Percentiles rank a stretch among this genome's conserved stretches.
Conservation (phyloP, 257 asterid genomes). For the Lithospermum erythrorhizon region DNA sequence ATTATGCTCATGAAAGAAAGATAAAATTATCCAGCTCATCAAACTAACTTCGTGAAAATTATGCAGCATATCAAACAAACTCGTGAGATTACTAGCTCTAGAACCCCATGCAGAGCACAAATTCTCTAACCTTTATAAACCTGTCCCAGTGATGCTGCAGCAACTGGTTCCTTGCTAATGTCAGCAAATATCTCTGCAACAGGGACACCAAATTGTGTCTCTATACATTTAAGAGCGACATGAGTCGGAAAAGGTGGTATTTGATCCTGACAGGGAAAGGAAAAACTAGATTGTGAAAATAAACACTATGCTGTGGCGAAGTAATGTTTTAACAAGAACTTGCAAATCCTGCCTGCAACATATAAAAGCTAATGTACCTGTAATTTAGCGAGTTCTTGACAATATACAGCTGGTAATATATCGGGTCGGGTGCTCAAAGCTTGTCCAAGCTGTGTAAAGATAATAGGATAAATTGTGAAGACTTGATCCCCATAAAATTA, state of each 20-base stretch:
- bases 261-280: constrained; percentile 60
- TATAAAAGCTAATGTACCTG: constrained; percentile 45
- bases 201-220: constrained; percentile 79
- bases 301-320: constrained; percentile 1
- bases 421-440: constrained; percentile 98
- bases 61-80: background rate
- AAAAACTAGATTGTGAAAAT: background rate
- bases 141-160: constrained; percentile 98
- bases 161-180: constrained; percentile 81
- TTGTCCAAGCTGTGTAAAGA: constrained; percentile 87
- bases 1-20: background rate
- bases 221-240: constrained; percentile 76
- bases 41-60: background rate
- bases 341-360: background rate
- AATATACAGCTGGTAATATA: constrained; percentile 73
- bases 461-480: background rate
- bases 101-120: background rate
- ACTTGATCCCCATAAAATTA: background rate
- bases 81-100: background rate
- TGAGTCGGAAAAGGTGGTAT: constrained; percentile 89
- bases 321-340: background rate
- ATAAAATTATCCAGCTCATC: background rate
- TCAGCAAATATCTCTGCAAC: constrained; percentile 76
- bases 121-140: constrained; percentile 82
- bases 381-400: constrained; percentile 85